These are phyloP conservation scores for Luvunga scandens DNA, from an alignment of 345 rosid genomes.

Conservation along the genomic window DNA sequence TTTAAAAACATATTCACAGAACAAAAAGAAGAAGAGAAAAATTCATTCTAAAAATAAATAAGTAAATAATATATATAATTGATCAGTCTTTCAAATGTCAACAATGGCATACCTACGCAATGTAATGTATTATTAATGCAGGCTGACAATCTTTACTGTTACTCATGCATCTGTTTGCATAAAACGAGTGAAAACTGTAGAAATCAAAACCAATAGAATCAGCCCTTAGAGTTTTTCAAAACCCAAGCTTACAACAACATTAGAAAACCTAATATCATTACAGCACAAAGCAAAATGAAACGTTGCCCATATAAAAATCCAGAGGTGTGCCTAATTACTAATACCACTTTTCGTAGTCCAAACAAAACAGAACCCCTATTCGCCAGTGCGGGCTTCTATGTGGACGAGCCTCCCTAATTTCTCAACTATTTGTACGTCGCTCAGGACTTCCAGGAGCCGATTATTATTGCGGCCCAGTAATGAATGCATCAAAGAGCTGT, in stretches of 20 bases:
- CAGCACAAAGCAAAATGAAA: background rate
- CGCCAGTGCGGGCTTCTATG: background rate
- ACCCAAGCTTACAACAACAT: background rate
- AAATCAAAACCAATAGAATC: background rate
- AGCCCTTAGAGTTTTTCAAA: background rate
- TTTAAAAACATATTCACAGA: too few relatives aligned
- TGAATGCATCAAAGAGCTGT: too few relatives aligned
- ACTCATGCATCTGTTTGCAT: too few relatives aligned
- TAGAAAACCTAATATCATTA: too few relatives aligned
- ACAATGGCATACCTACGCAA: background rate
- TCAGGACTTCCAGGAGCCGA: background rate
- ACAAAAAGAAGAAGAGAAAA: too few relatives aligned
- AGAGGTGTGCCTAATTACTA: background rate
- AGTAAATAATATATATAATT: too few relatives aligned
- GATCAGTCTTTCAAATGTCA: background rate
- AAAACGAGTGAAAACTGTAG: background rate
- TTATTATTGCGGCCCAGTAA: background rate
- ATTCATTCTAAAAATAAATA: too few relatives aligned
- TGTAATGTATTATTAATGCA: background rate
- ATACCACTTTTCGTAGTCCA: too few relatives aligned
- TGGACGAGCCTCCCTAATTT: too few relatives aligned
- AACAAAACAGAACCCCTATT: background rate
- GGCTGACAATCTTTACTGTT: background rate
- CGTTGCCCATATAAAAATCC: background rate
- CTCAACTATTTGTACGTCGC: too few relatives aligned